These are phyloP conservation scores for Kurtzmaniella quercitrusa DNA, from an alignment of 1,139 yeast species.

Conservation along the genomic window DNA sequence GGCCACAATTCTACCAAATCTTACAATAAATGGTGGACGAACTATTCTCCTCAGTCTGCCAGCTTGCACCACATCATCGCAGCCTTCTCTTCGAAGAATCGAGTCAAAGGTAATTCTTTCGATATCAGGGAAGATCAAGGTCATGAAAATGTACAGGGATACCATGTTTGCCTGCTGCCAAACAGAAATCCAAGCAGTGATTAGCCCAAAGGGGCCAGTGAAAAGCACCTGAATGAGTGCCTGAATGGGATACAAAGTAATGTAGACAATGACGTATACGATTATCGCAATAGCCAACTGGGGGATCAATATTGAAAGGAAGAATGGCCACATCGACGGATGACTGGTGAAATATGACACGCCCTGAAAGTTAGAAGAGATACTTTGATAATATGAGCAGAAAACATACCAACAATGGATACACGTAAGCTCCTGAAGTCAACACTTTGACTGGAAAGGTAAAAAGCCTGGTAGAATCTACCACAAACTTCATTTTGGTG, in stretches of 20 bases:
- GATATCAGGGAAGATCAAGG: slow-evolving; percentile 54
- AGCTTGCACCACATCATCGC: slow-evolving; percentile 45
- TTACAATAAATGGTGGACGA: slow-evolving; percentile 28
- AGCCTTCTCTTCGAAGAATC: slow-evolving; percentile 46
- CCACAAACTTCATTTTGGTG: slow-evolving; percentile 10
- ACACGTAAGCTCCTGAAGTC: slow-evolving; percentile 20
- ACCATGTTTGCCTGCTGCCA: slow-evolving; percentile 50
- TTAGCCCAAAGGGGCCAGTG: slow-evolving; percentile 51
- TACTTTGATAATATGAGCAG: neutral
- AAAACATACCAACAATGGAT: slow-evolving; percentile 16
- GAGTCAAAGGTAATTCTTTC: slow-evolving; percentile 55
- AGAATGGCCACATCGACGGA: slow-evolving; percentile 50
- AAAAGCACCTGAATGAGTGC: slow-evolving; percentile 43
- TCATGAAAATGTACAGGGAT: slow-evolving; percentile 46
- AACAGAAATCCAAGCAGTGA: slow-evolving; percentile 51
- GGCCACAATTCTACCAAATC: slow-evolving; percentile 19
- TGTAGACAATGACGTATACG: slow-evolving; percentile 37
- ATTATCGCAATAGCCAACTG: slow-evolving; percentile 40
- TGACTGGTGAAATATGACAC: slow-evolving; percentile 38
- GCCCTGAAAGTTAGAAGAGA: slow-evolving; percentile 24
- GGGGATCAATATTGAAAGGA: slow-evolving; percentile 46
- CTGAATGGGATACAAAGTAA: slow-evolving; percentile 45
- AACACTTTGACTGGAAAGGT: slow-evolving; percentile 8
- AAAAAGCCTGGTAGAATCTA: slow-evolving; percentile 15
- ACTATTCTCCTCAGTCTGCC: slow-evolving; percentile 38